Evolutionary conservation across 106 monocot genomes (phyloP), one percentile per base, ranked within the genome.

Genomic region (Dendrobium huoshanense): DNA sequence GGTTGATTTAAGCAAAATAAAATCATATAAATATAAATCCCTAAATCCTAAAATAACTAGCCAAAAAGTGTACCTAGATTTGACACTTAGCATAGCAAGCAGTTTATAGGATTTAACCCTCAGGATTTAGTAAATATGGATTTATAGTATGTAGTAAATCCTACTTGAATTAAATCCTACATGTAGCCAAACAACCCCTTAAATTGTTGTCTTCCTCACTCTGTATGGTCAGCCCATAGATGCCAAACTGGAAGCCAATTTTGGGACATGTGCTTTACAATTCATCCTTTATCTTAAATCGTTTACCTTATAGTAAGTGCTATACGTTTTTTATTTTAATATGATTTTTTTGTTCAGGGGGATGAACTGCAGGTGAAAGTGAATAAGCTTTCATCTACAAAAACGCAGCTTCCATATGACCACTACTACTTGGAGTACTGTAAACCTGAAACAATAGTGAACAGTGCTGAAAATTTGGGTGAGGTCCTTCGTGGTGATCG

Each of bases 361-460:
- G 94, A 87, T 87, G 92, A 92, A n/a, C 95, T 95, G 79, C 90
- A 79, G 77, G 95, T 95, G 72, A 95, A 95, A 89, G 95, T 92
- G 77, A 95, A 95, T 61, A 95, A 95, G 49, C 92, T 95, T 80
- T 95, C 95, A 80, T 95, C 95, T 18, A 95, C 87, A 73, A 95
- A 95, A 75, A 95, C 95, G 75, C 95, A 95, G 59, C 95, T 95
- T 83, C 95, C 95, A 55, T 95, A 95, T 89, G 92, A 95, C 78
- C 90, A 87, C 77, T 95, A 95, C 75, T 95, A 87, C 81, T 77
- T 95, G 85, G 92, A 95, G 41, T 95, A 84, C 80, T 95, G 95
- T 78, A 90, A 88, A 47, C 95, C 95, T 25, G 2, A n/a, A 11
- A 81, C 83, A 43, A 92, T 95, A 59, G 77, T 82, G 86, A 92